These are phyloP conservation scores for Claviceps monticola DNA, from an alignment of 2,329 filamentous ascomycete species.

Conservation along the genomic window DNA sequence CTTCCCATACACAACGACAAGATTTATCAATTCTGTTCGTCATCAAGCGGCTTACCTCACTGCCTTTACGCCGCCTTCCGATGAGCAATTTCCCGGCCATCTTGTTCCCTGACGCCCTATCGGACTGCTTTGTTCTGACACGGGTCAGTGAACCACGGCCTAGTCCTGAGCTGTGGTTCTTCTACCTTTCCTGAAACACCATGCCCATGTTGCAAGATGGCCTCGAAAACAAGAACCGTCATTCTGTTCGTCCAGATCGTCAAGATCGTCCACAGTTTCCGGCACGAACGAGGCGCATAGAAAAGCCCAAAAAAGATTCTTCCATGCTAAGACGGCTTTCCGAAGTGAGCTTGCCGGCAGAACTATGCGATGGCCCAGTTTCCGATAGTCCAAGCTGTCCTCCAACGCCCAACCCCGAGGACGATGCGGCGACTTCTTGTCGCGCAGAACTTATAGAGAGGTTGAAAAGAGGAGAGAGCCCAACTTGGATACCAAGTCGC, in stretches of 20 bases:
- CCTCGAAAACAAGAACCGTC: conserved; percentile 21
- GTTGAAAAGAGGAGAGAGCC: conserved; percentile 66
- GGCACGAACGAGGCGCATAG: conserved; percentile 8
- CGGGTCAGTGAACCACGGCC: conserved; percentile 11
- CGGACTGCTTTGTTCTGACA: conserved; percentile 6
- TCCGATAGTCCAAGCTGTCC: conserved; percentile 25
- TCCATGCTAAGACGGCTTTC: conserved; percentile 25
- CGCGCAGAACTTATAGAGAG: conserved; percentile 70
- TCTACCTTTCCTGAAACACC: conserved; percentile 9
- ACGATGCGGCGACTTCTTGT: conserved; percentile 33
- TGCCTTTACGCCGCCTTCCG: background rate
- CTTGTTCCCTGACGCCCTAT: background rate
- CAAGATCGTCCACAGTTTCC: conserved; percentile 10
- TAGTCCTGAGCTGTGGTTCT: conserved; percentile 19
- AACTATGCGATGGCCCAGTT: conserved; percentile 45
- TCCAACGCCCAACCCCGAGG: conserved; percentile 11
- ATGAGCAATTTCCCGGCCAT: background rate
- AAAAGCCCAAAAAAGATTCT: conserved; percentile 3
- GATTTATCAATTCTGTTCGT: background rate
- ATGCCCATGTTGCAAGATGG: conserved; percentile 49
- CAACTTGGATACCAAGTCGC: conserved; percentile 56
- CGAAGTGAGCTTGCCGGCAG: conserved; percentile 46
- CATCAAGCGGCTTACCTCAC: background rate
- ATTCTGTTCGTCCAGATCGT: conserved; percentile 1
- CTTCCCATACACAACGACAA: background rate